Conservation (phyloP, 179 eudicot genomes). For the Pouteria campechiana region DNA sequence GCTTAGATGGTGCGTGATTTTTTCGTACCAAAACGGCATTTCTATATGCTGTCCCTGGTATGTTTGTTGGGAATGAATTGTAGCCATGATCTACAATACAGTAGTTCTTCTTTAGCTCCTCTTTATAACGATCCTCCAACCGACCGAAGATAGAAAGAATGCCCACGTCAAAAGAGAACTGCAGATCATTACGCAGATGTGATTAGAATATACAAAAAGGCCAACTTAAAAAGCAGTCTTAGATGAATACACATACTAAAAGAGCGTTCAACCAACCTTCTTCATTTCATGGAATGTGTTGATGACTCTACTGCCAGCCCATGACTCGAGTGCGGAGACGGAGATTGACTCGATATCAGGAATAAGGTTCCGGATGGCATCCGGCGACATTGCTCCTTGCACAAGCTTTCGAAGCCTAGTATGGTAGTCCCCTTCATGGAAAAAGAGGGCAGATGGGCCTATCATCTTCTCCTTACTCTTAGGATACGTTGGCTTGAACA, state of each 20-base stretch:
- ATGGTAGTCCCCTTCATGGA: slow-evolving; percentile 59
- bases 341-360: slow-evolving; percentile 38
- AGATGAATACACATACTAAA: background rate
- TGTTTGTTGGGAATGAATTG: slow-evolving; percentile 43
- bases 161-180: slow-evolving; percentile 58
- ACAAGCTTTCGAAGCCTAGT: slow-evolving; percentile 41
- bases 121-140: slow-evolving; percentile 21
- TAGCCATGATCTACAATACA: slow-evolving; percentile 43
- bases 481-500: slow-evolving; percentile 68
- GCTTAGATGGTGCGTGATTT: background rate
- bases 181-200: slow-evolving; percentile 7
- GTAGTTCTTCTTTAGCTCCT: slow-evolving; percentile 41
- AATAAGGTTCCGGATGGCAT: slow-evolving; percentile 19
- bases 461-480: slow-evolving; percentile 55
- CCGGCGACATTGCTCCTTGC: slow-evolving; percentile 38
- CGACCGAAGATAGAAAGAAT: slow-evolving; percentile 39
- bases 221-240: background rate
- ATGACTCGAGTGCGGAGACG: slow-evolving; percentile 26
- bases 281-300: slow-evolving; percentile 58
- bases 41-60: slow-evolving; percentile 52
- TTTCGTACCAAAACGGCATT: slow-evolving; percentile 40
- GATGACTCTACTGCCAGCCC: slow-evolving; percentile 19
- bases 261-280: slow-evolving; percentile 19
- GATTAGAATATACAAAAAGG: background rate
- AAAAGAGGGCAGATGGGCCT: slow-evolving; percentile 54